Evolutionary conservation across 441 rosid species (phyloP), one percentile per base, ranked within the genome.

Genomic region (Pelargonium cotyledonis): DNA sequence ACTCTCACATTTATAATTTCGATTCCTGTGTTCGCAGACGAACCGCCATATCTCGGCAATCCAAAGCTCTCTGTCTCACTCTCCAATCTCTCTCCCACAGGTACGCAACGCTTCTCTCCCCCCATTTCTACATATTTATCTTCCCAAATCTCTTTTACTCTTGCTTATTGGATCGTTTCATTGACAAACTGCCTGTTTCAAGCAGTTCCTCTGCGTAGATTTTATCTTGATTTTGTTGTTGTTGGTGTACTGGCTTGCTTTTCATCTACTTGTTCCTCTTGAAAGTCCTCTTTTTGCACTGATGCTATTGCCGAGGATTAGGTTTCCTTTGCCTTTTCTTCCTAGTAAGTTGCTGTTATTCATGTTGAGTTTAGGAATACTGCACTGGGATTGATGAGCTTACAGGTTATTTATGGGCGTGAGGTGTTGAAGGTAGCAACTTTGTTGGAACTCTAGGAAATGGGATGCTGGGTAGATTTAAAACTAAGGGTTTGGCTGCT

Each of bases 1-100:
- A 38, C 8, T 38, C 41, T 5, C 41, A 6, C 5, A 5, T 38
- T 38, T 6, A 38, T 38, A 38, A 5, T 6, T 38, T 3, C 1
- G 41, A 21, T 21, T 15, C 61, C 62, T 6, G 62, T 16, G 7
- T 16, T 55, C 62, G 16, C 62, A 31, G 41, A 38, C 41, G 8
- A 68, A 65, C 68, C 74, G 76, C 74, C 67, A 65, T 60, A 68
- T 68, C 73, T 62, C 19, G 31, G 65, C 65, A 11, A 67, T 53
- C 71, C 66, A 55, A 69, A 77, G 70, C 15, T 35, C 16, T 12
- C 29, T 8, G 40, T 51, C 72, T 69, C 71, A 49, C 15, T 63
- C 65, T 67, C 46, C 15, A 68, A 43, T 31, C 67, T 66, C 53
- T 49, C 9, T 43, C 55, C 38, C 68, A 5, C 57, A 71, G 81